Evolutionary conservation across 2,329 filamentous ascomycete species (phyloP), one percentile per base, ranked within the genome.

Genomic region (Cordyceps militaris): DNA sequence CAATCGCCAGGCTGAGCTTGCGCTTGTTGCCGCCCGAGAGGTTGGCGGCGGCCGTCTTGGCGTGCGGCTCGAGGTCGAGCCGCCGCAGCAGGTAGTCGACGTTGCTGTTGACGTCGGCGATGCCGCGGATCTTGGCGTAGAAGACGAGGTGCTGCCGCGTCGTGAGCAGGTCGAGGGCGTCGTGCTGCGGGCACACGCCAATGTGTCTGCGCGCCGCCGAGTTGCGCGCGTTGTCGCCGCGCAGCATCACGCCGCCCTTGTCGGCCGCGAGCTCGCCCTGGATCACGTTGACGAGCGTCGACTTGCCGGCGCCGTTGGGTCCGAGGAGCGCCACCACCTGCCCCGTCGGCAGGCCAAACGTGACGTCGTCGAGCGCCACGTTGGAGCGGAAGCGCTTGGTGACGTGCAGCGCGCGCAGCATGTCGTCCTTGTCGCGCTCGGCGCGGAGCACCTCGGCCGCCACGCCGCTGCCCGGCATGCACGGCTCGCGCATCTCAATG

Each of bases 1-100:
- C 90, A 55, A 96, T 93, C 1, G 87, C 91, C 0, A 96, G 79
- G 4, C 83, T 89, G 1, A 96, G 76, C 71, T 96, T 96, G 11
- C 91, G 79, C 75, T 94, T 92, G 73, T 95, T 96, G 24, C 91
- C 91, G 5, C 91, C 91, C 0, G 87, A 91, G 0, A 96, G 79
- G 55, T 87, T 87, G 51, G 81, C 80, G 0, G 89, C 90, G 76
- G 90, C 87, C 8, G 89, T 82, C 11, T 82, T 76, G 4, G 81
- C 75, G 73, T 91, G 93, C 0, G 80, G 77, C 3, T 78, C 71
- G 0, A 96, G 78, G 0, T 89, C 88, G 3, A 94, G 89, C 1
- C 89, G 88, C 26, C 78, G 74, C 40, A 95, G 79, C 10, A 94
- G 83, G 32, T 87, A 83, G 5, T 77, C 73, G 2, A 95, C 89